phyloP scores from a whole-genome alignment of 345 rosid genomes.

The Toxicodendron radicans region DNA sequence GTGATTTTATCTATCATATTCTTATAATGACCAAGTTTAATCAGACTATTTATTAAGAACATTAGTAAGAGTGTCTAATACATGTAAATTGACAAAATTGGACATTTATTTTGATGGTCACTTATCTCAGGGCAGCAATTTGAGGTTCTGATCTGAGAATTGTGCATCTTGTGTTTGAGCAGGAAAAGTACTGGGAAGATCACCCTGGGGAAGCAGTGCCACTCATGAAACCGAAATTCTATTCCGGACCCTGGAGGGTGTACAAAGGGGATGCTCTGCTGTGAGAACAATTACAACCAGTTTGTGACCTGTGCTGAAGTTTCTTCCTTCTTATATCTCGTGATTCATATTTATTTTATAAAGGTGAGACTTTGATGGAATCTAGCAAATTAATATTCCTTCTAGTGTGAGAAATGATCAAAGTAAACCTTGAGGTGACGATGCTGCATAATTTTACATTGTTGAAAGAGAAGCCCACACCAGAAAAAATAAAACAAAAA shows the following conservation, averaged over 20 bases:
- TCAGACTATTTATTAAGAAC: too few species aligned
- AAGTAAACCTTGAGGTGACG: neutral
- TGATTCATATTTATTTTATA: neutral
- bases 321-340: neutral
- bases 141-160: slow-evolving; percentile 11
- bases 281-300: slow-evolving; percentile 25
- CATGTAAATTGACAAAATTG: neutral
- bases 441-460: neutral
- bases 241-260: slow-evolving; percentile 84
- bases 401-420: neutral
- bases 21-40: too few species aligned
- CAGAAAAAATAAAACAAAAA: neutral
- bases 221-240: slow-evolving; percentile 72
- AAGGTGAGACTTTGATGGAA: neutral
- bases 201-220: slow-evolving; percentile 87
- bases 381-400: neutral
- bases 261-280: slow-evolving; percentile 57
- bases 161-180: slow-evolving; percentile 28
- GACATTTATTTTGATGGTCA: neutral
- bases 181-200: slow-evolving; percentile 96
- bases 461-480: neutral
- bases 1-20: too few species aligned
- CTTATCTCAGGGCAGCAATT: neutral
- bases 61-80: neutral
- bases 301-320: slow-evolving; percentile 9